Evolutionary conservation across 192 early-diverging fungal species (phyloP).

Genomic region (Linnemannia schmuckeri): DNA sequence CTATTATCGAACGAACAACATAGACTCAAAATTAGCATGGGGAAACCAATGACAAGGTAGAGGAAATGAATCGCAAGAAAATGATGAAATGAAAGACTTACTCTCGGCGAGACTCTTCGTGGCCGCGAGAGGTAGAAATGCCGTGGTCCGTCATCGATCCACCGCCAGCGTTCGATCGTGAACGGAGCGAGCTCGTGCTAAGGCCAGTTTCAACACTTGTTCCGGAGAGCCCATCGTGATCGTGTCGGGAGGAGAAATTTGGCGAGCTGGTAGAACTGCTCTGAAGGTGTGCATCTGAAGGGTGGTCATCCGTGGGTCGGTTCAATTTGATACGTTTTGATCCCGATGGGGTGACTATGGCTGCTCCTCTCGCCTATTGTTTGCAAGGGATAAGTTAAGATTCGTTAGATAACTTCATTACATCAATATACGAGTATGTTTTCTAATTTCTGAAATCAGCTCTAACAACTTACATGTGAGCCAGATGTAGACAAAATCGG

Average conservation of each 20-base stretch:
- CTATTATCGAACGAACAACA: not conserved
- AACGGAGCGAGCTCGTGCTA: conserved; percentile 20
- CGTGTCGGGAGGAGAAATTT: not conserved
- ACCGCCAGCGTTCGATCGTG: conserved; percentile 11
- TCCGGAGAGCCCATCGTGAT: conserved; percentile 3
- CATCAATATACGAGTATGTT: too few species aligned
- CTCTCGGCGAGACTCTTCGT: conserved; percentile 24
- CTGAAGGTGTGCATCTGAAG: conserved; percentile 9
- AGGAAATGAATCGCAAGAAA: not conserved
- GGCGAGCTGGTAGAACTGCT: conserved; percentile 13
- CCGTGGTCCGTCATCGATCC: not conserved
- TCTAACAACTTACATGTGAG: not conserved
- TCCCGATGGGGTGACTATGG: conserved; percentile 8
- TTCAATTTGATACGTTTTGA: conserved; percentile 44
- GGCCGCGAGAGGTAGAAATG: not conserved
- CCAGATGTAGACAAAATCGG: not conserved
- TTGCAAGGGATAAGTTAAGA: not conserved
- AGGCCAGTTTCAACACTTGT: conserved; percentile 9
- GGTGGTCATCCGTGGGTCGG: conserved; percentile 32
- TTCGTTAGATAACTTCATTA: not conserved
- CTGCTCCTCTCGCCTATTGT: not conserved
- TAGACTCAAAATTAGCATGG: not conserved
- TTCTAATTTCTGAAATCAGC: too few species aligned
- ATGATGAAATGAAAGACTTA: conserved; percentile 1
- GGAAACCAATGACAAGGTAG: not conserved